A percentile compares a stretch with the other conserved stretches of the same genome.
Conservation (phyloP, 345 rosid genomes). For the Carallia pectinifolia region DNA sequence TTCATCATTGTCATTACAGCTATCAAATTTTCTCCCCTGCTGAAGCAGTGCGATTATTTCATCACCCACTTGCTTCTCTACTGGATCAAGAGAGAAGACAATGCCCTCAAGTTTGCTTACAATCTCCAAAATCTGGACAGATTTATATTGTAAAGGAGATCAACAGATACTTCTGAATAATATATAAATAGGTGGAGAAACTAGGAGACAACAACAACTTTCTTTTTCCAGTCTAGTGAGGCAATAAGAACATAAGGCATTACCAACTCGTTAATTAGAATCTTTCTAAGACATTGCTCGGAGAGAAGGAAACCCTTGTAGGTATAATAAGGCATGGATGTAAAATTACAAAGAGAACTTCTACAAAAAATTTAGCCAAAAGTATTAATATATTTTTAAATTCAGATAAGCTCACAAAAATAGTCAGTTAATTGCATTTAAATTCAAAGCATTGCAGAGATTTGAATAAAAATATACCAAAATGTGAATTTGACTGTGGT, state of each 20-base stretch:
- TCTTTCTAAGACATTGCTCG: no score
- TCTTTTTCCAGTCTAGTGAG: no score
- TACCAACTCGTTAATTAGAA: no score
- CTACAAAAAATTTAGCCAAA: no score
- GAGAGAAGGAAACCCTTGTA: no score
- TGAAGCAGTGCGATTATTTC: slow-evolving; percentile 78
- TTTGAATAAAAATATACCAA: background rate
- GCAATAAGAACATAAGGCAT: no score
- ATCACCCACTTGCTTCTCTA: slow-evolving; percentile 94
- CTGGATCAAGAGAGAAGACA: slow-evolving; percentile 60
- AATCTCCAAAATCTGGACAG: slow-evolving; percentile 75
- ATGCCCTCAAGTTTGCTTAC: slow-evolving; percentile 67
- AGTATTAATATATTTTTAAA: background rate
- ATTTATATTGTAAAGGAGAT: slow-evolving; percentile 6
- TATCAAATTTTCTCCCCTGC: slow-evolving; percentile 77
- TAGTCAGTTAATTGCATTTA: background rate
- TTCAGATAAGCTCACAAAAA: background rate
- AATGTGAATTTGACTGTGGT: background rate
- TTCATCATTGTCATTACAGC: slow-evolving; percentile 57
- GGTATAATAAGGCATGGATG: no score
- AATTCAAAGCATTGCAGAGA: background rate
- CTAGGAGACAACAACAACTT: no score
- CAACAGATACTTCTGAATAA: background rate
- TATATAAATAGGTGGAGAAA: background rate
- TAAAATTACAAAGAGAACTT: no score